phyloP scores from a whole-genome alignment of 2,329 filamentous ascomycete species.

The Harringtonia lauricola region DNA sequence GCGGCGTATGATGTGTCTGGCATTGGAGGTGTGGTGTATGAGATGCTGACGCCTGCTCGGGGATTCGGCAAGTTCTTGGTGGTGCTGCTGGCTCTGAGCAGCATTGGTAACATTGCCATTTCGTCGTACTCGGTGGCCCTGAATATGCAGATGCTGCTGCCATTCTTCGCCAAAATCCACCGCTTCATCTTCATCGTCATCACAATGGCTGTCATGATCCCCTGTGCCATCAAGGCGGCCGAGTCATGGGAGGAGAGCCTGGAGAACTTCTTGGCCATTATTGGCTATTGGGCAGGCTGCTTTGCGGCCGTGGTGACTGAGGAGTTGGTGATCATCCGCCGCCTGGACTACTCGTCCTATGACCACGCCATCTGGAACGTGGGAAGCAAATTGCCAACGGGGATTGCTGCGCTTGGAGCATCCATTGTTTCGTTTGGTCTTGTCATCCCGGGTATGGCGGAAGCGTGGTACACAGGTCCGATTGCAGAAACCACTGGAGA shows the following conservation, averaged over 20 bases:
- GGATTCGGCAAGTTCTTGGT: slow-evolving; percentile 37
- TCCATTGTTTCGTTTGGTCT: slow-evolving; percentile 35
- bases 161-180: slow-evolving; percentile 42
- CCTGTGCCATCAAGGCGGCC: slow-evolving; percentile 43
- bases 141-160: slow-evolving; percentile 43
- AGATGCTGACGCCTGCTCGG: slow-evolving; percentile 32
- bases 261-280: slow-evolving; percentile 44
- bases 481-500: slow-evolving; percentile 50
- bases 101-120: slow-evolving; percentile 32
- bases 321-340: slow-evolving; percentile 38
- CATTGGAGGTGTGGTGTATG: slow-evolving; percentile 32
- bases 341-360: slow-evolving; percentile 30
- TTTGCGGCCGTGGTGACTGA: slow-evolving; percentile 38
- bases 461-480: slow-evolving; percentile 50
- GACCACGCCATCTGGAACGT: slow-evolving; percentile 37
- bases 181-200: slow-evolving; percentile 46
- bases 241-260: slow-evolving; percentile 45
- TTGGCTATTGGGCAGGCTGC: slow-evolving; percentile 47
- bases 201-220: slow-evolving; percentile 48
- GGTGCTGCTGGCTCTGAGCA: slow-evolving; percentile 30
- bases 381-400: slow-evolving; percentile 30
- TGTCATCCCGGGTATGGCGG: slow-evolving; percentile 47
- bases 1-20: slow-evolving; percentile 28
- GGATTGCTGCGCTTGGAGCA: slow-evolving; percentile 34
- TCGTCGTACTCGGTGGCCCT: slow-evolving; percentile 27